Evolutionary conservation across 225 moss, liverwort and hornwort genomes (phyloP).

Genomic region (Antitrichia curtipendula): DNA sequence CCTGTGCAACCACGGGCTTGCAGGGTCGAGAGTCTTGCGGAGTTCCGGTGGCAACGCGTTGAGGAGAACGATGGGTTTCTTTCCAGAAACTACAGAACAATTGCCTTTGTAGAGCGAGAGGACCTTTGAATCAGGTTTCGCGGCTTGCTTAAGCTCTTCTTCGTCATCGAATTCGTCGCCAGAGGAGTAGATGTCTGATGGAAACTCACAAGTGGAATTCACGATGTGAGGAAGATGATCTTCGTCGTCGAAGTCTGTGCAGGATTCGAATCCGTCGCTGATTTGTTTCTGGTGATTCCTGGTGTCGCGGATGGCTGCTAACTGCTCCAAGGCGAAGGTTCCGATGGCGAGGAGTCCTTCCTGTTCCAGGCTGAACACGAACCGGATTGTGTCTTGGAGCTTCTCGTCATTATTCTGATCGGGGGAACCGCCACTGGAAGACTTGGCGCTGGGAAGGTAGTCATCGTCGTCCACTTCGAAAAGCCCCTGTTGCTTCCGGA

Average conservation of each 20-base stretch:
- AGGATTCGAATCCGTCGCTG: background rate
- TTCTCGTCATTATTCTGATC: background rate
- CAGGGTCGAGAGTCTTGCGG: background rate
- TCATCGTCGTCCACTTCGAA: conserved; percentile 1
- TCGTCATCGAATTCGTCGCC: background rate
- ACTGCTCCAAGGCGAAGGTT: conserved; percentile 34
- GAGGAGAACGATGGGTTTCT: conserved; percentile 13
- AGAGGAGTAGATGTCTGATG: background rate
- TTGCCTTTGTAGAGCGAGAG: background rate
- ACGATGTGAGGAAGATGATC: background rate
- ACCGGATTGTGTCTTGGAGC: conserved; percentile 20
- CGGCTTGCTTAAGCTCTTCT: background rate
- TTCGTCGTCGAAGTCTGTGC: background rate
- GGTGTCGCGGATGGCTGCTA: background rate
- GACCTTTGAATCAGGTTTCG: background rate
- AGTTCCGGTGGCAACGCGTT: background rate
- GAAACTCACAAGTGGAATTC: background rate
- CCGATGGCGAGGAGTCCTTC: conserved; percentile 30
- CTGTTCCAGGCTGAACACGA: conserved; percentile 31
- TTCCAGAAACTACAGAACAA: background rate
- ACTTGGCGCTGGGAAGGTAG: background rate
- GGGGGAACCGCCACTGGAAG: background rate
- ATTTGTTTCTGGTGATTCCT: background rate
- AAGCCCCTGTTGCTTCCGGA: background rate
- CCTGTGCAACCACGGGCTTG: background rate